Evolutionary conservation across 345 rosid genomes (phyloP).

Genomic region (Eutrema yunnanense): DNA sequence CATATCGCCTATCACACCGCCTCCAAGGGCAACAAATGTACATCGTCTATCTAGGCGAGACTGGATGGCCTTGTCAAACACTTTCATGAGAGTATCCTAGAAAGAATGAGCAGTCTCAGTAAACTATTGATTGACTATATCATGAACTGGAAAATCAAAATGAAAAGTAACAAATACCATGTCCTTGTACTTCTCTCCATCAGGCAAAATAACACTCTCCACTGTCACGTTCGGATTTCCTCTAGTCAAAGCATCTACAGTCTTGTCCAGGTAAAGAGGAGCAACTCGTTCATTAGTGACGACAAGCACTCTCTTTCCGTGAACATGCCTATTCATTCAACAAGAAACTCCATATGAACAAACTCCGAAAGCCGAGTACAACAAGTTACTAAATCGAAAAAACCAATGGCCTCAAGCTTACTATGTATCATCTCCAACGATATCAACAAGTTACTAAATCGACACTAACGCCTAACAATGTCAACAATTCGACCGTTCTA

Average conservation of each 20-base stretch:
- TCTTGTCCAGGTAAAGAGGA: conserved; percentile 74
- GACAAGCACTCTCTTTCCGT: conserved; percentile 91
- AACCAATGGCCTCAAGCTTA: neutral
- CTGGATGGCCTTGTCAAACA: conserved; percentile 91
- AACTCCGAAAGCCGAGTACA: neutral
- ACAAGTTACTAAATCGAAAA: no score
- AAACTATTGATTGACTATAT: neutral
- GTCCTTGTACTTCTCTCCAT: conserved; percentile 87
- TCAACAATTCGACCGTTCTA: neutral
- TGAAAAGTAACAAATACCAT: conserved; percentile 45
- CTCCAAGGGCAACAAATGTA: conserved; percentile 97
- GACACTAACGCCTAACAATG: neutral
- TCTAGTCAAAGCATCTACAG: conserved; percentile 62
- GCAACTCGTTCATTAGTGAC: conserved; percentile 77
- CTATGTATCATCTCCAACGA: neutral
- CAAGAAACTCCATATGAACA: neutral
- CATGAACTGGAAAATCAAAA: neutral
- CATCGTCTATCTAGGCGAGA: conserved; percentile 72
- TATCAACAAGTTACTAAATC: conserved; percentile 1
- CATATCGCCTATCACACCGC: conserved; percentile 98
- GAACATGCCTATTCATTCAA: conserved; percentile 62
- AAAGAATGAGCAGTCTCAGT: conserved; percentile 3
- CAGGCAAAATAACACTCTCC: conserved; percentile 79
- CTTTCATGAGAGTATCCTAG: conserved; percentile 84
- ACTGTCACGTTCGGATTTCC: conserved; percentile 83